These are phyloP conservation scores for Eustoma russellianum DNA, from an alignment of 257 asterid genomes.

Conservation along the genomic window DNA sequence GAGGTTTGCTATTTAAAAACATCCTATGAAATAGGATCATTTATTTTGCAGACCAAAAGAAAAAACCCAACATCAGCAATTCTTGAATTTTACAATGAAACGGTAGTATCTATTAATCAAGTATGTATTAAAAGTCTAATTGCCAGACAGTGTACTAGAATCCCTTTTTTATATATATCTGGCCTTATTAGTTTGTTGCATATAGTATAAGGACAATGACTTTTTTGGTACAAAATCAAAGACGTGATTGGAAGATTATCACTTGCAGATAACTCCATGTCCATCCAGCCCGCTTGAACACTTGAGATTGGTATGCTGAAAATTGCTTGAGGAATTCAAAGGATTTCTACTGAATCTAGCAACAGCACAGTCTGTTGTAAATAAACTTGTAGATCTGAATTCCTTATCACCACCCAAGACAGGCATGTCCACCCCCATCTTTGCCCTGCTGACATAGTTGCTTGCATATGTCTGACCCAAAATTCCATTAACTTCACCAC, in stretches of 20 bases:
- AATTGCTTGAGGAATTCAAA: slow-evolving; percentile 3
- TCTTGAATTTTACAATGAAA: too few species aligned
- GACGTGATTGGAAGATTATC: slow-evolving; percentile 12
- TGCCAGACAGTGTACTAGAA: background rate
- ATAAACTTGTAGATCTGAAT: slow-evolving; percentile 45
- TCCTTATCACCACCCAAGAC: slow-evolving; percentile 71
- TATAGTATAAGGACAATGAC: background rate
- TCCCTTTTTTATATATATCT: too few species aligned
- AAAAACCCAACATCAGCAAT: too few species aligned
- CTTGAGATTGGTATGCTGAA: slow-evolving; percentile 34
- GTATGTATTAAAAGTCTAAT: background rate
- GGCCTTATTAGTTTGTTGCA: background rate
- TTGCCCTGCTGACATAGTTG: slow-evolving; percentile 52
- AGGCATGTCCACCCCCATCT: slow-evolving; percentile 78
- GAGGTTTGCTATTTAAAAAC: too few species aligned
- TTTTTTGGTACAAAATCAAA: background rate
- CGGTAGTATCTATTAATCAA: background rate
- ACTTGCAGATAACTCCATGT: slow-evolving; percentile 67
- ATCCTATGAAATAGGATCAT: too few species aligned
- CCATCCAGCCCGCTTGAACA: slow-evolving; percentile 53
- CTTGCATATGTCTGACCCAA: slow-evolving; percentile 68
- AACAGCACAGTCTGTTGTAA: slow-evolving; percentile 59
- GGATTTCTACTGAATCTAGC: slow-evolving; percentile 43
- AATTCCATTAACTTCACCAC: slow-evolving; percentile 50
- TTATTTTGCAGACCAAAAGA: too few species aligned